Conservation (phyloP, 2,329 filamentous ascomycete species). For the Drechmeria coniospora region DNA sequence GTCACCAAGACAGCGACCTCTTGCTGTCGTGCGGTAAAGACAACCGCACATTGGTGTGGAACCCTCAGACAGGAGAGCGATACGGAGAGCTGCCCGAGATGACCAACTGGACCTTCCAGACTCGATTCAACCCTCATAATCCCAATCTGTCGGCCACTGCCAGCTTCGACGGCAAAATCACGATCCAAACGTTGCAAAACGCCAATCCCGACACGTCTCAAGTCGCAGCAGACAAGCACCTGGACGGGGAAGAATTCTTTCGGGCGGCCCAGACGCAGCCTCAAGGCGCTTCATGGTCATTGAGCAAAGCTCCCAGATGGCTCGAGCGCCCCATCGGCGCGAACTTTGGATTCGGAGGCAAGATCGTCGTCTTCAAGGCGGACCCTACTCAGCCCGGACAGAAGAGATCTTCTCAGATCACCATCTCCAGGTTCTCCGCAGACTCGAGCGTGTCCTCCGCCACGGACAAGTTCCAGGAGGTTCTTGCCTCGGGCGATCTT, state of each 20-base stretch:
- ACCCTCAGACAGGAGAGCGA: conserved; percentile 74
- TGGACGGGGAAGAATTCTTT: conserved; percentile 94
- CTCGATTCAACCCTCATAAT: conserved; percentile 85
- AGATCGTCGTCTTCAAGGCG: conserved; percentile 62
- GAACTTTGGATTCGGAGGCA: conserved; percentile 91
- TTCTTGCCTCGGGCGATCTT: conserved; percentile 64
- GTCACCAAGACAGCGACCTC: conserved; percentile 73
- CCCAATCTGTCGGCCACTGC: conserved; percentile 86
- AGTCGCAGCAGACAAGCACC: conserved; percentile 46
- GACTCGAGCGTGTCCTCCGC: conserved; percentile 74
- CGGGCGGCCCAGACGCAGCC: conserved; percentile 83
- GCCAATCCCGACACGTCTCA: conserved; percentile 67
- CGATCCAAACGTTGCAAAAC: conserved; percentile 85
- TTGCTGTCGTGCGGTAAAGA: conserved; percentile 92
- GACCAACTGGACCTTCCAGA: conserved; percentile 98
- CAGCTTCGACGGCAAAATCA: conserved; percentile 93
- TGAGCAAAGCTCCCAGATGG: conserved; percentile 80
- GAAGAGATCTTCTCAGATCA: conserved; percentile 56
- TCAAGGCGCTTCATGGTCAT: conserved; percentile 76
- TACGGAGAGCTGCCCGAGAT: conserved; percentile 92
- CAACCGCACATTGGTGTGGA: conserved; percentile 91
- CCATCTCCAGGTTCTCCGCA: conserved; percentile 75
- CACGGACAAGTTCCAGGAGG: conserved; percentile 74
- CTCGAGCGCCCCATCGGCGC: conserved; percentile 70
- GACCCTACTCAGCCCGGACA: conserved; percentile 45